Evolutionary conservation across 2,329 filamentous ascomycete species (phyloP).

Genomic region (Ophiostoma pallidulum): DNA sequence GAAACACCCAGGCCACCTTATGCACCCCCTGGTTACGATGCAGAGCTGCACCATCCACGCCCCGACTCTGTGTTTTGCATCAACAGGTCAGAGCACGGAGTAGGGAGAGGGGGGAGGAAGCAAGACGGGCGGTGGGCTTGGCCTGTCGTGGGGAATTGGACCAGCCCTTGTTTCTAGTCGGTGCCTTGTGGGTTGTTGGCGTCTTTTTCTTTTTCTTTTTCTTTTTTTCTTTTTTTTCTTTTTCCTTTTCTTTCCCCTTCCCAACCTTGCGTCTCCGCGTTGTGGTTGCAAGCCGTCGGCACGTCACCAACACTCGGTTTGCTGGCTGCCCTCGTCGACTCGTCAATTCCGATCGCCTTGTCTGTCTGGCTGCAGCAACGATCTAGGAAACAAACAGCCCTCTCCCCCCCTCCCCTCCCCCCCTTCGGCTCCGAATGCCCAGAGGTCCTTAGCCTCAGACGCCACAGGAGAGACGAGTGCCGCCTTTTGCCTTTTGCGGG

Average conservation of each 20-base stretch:
- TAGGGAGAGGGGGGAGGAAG: too few species aligned
- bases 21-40: too few species aligned
- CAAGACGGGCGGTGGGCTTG: too few species aligned
- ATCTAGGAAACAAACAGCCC: not conserved
- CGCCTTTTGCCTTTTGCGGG: too few species aligned
- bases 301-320: too few species aligned
- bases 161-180: not conserved
- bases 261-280: too few species aligned
- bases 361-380: not conserved
- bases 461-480: not conserved
- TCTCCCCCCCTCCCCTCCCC: too few species aligned
- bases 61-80: slow-evolving; percentile 2
- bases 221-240: not conserved
- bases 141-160: slow-evolving; percentile 4
- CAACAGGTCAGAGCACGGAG: too few species aligned
- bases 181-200: not conserved
- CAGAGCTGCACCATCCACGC: too few species aligned
- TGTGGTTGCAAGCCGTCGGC: too few species aligned
- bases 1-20: not conserved
- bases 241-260: not conserved
- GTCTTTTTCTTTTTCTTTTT: not conserved
- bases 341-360: too few species aligned
- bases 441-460: not conserved
- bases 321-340: too few species aligned
- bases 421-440: slow-evolving; percentile 7